A percentile compares a stretch with the other conserved stretches of the same genome.
These are phyloP conservation scores for Calocera viscosa DNA, from an alignment of 768 basidiomycete genomes.

Conservation along the genomic window DNA sequence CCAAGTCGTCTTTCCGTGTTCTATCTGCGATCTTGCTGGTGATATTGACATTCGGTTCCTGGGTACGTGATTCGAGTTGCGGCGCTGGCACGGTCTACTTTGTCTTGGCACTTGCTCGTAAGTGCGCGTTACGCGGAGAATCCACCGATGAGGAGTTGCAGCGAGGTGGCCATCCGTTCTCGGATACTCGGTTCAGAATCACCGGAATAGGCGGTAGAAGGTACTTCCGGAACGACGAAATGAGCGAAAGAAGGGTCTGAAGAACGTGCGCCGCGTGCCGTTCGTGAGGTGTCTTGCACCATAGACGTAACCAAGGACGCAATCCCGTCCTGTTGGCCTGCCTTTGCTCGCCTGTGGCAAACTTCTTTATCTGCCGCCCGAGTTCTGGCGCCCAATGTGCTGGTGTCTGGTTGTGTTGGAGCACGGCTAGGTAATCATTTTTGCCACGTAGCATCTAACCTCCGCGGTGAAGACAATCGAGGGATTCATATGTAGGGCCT, in stretches of 20 bases:
- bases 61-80: too few species aligned
- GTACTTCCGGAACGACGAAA: neutral
- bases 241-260: constrained; percentile 2
- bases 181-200: neutral
- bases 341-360: neutral
- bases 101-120: neutral
- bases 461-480: constrained; percentile 1
- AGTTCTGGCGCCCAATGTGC: neutral
- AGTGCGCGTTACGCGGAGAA: neutral
- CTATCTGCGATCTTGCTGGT: too few species aligned
- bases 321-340: neutral
- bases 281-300: constrained; percentile 1
- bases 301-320: constrained; percentile 1
- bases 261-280: constrained; percentile 6
- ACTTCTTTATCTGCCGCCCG: neutral
- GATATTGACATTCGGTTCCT: too few species aligned
- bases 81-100: neutral
- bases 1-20: neutral
- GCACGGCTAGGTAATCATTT: constrained; percentile 3
- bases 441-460: neutral
- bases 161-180: neutral
- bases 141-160: neutral
- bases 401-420: neutral
- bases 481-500: neutral
- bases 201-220: neutral